phyloP scores from a whole-genome alignment of 352 stramenopile species.

The Blastocystis sp. region DNA sequence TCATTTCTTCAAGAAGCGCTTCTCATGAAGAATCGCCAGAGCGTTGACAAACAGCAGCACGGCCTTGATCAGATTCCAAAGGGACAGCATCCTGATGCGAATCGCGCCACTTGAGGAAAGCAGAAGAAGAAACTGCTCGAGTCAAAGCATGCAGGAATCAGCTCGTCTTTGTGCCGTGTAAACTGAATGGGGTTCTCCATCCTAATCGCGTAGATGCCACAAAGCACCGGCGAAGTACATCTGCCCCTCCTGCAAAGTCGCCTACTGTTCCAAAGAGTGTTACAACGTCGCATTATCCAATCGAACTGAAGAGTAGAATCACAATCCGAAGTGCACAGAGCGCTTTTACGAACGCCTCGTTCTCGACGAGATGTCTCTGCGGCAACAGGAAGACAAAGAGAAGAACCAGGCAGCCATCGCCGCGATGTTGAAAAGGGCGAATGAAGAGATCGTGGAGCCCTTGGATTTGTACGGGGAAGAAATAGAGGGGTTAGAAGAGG shows the following conservation, averaged over 20 bases:
- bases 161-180: slow-evolving; percentile 49
- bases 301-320: slow-evolving; percentile 57
- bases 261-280: slow-evolving; percentile 60
- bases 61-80: slow-evolving; percentile 83
- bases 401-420: slow-evolving; percentile 17
- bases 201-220: slow-evolving; percentile 41
- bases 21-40: slow-evolving; percentile 82
- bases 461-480: slow-evolving; percentile 32
- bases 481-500: slow-evolving; percentile 33
- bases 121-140: background rate
- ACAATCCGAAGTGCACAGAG: slow-evolving; percentile 63
- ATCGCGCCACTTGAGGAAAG: background rate
- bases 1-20: slow-evolving; percentile 81
- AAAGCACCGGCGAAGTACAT: slow-evolving; percentile 45
- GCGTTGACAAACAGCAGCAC: slow-evolving; percentile 81
- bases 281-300: slow-evolving; percentile 24
- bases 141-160: background rate
- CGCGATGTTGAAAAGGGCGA: slow-evolving; percentile 11
- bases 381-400: slow-evolving; percentile 65
- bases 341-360: slow-evolving; percentile 53
- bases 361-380: slow-evolving; percentile 51
- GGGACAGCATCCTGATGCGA: slow-evolving; percentile 75
- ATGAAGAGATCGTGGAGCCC: slow-evolving; percentile 19
- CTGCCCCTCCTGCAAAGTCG: slow-evolving; percentile 56
- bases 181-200: background rate